These are phyloP conservation scores for Sisymbrium altissimum DNA, from an alignment of 345 rosid species.

Conservation along the genomic window DNA sequence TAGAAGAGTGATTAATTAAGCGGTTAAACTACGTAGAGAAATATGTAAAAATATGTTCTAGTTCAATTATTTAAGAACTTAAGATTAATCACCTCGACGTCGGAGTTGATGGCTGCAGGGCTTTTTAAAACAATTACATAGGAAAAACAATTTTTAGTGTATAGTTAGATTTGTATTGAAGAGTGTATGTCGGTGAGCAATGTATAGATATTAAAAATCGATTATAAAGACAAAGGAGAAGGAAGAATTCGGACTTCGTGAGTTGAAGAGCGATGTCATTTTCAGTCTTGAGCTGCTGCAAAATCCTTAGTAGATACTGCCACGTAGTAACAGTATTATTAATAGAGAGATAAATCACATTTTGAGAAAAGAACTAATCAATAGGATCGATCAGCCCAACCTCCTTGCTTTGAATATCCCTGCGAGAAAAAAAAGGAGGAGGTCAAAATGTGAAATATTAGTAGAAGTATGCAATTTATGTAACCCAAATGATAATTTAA, in stretches of 20 bases:
- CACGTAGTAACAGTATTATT: not conserved
- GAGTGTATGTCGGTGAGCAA: not conserved
- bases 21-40: not conserved
- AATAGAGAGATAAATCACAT: not conserved
- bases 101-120: conserved; percentile 52
- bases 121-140: conserved; percentile 25
- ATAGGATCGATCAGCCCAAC: conserved; percentile 20
- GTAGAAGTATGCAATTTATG: not conserved
- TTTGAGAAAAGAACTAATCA: not conserved
- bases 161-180: not conserved
- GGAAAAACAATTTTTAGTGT: not conserved
- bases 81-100: conserved; percentile 47
- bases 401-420: conserved; percentile 58
- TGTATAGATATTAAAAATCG: not conserved
- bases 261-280: conserved; percentile 57
- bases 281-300: conserved; percentile 58
- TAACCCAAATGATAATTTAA: not conserved
- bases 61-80: not conserved
- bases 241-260: conserved; percentile 42
- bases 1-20: not conserved
- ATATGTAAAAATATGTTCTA: not conserved
- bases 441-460: not conserved
- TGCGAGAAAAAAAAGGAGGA: not conserved
- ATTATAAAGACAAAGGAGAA: not conserved
- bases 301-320: conserved; percentile 54